Percentiles rank a stretch among this genome's conserved stretches.
phyloP scores from a whole-genome alignment of 495 filamentous ascomycete species.

The Hyaloscypha hepaticicola region DNA sequence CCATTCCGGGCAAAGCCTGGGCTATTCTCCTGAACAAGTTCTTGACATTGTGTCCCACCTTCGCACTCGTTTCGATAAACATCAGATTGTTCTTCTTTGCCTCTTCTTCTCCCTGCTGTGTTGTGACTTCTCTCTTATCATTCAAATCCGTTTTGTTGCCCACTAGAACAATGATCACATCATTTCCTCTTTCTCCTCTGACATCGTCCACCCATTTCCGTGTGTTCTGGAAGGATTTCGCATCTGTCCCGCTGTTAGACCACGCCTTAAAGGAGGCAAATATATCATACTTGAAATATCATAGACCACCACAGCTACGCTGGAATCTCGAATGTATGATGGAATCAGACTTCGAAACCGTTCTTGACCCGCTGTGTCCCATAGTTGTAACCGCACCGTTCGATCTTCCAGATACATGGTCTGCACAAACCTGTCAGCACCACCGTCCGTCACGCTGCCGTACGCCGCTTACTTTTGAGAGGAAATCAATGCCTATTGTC shows the following conservation, averaged over 20 bases:
- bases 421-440: constrained; percentile 42
- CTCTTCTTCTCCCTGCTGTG: constrained; percentile 92
- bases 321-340: constrained; percentile 96
- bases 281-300: constrained; percentile 81
- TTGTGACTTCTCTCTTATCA: constrained; percentile 95
- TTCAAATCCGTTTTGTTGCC: constrained; percentile 99
- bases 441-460: constrained; percentile 4
- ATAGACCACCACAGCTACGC: constrained; percentile 96
- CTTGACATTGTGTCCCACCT: constrained; percentile 98
- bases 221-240: constrained; percentile 95
- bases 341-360: constrained; percentile 95
- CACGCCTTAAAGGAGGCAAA: too few relatives aligned
- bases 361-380: constrained; percentile 98
- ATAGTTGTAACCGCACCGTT: constrained; percentile 94
- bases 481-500: constrained; percentile 98
- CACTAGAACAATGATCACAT: constrained; percentile 97
- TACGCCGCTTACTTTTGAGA: constrained; percentile 73
- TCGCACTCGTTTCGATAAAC: constrained; percentile 98
- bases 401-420: constrained; percentile 99
- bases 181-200: constrained; percentile 90
- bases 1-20: constrained; percentile 96
- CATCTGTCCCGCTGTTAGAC: constrained; percentile 46
- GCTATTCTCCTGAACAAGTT: constrained; percentile 94
- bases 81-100: constrained; percentile 96
- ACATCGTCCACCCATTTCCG: constrained; percentile 99